Conservation (phyloP, 192 early-diverging fungal genomes). For the Coemansia javaensis region DNA sequence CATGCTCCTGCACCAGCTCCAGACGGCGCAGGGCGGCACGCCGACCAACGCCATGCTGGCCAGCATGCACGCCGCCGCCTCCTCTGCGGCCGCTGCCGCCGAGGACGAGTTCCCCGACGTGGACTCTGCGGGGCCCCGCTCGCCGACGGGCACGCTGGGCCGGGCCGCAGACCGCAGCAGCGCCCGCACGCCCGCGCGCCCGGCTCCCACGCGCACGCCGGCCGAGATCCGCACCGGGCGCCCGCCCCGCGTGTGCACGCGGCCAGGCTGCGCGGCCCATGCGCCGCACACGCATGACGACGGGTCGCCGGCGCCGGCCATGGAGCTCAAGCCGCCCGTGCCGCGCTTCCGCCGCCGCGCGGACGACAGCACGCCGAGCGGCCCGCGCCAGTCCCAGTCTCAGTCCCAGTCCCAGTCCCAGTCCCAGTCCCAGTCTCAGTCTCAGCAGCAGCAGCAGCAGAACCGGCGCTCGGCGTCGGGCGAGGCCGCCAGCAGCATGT, state of each 20-base stretch:
- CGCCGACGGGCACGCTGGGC: too few species aligned
- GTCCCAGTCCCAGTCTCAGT: too few species aligned
- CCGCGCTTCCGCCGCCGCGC: slow-evolving; percentile 26
- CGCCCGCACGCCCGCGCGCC: neutral
- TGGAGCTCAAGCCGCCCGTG: slow-evolving; percentile 51
- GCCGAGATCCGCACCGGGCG: slow-evolving; percentile 29
- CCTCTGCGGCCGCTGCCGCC: neutral
- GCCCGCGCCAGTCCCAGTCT: too few species aligned
- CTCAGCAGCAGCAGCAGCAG: neutral
- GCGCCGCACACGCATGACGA: slow-evolving; percentile 49
- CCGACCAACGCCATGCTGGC: slow-evolving; percentile 36
- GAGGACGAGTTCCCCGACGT: slow-evolving; percentile 29
- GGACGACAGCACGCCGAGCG: too few species aligned
- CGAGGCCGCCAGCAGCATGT: slow-evolving; percentile 20
- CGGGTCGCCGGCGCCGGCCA: slow-evolving; percentile 8
- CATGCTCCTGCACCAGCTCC: slow-evolving; percentile 27
- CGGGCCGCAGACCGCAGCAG: too few species aligned
- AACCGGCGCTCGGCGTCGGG: neutral
- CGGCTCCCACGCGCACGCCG: slow-evolving; percentile 25
- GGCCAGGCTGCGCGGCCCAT: slow-evolving; percentile 48
- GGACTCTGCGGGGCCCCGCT: neutral
- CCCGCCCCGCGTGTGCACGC: slow-evolving; percentile 39
- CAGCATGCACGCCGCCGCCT: slow-evolving; percentile 22
- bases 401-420: too few species aligned
- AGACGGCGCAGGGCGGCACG: slow-evolving; percentile 20